Conservation (phyloP, 768 basidiomycete genomes). For the Rhizopogon salebrosus region DNA sequence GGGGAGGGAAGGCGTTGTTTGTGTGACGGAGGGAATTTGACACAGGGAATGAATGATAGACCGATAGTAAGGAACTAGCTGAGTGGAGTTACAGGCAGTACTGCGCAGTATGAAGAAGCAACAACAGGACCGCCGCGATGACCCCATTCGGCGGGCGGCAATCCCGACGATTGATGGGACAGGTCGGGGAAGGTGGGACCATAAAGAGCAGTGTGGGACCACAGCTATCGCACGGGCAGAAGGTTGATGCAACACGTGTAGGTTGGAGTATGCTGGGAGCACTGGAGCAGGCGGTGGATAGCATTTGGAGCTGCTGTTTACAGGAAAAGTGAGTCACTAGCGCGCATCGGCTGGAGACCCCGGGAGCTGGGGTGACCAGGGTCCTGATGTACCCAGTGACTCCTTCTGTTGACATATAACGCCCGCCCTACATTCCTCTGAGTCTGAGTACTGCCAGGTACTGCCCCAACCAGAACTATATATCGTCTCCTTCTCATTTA, state of each 20-base stretch:
- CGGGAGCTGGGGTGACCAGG: conserved; percentile 17
- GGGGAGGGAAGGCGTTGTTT: background rate
- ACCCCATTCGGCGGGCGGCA: background rate
- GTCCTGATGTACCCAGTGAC: conserved; percentile 23
- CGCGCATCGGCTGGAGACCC: conserved; percentile 15
- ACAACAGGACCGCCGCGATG: background rate
- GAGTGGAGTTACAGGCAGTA: background rate
- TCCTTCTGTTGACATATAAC: conserved; percentile 26
- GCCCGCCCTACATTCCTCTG: conserved; percentile 16
- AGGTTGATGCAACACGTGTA: no score
- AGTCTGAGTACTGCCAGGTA: conserved; percentile 11
- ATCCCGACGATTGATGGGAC: background rate
- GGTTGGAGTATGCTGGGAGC: conserved; percentile 6
- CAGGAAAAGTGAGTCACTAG: no score
- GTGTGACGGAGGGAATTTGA: background rate
- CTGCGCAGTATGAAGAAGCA: background rate
- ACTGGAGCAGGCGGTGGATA: conserved; percentile 4
- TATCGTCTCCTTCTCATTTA: background rate
- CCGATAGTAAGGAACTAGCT: background rate
- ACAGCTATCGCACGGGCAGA: background rate
- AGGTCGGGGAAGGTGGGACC: background rate
- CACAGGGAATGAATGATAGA: background rate
- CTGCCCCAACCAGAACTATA: conserved; percentile 13
- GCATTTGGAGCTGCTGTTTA: background rate
- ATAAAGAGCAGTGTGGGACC: background rate